These are phyloP conservation scores for Penicillium sp. DNA, from an alignment of 2,329 filamentous ascomycete species.

Conservation along the genomic window DNA sequence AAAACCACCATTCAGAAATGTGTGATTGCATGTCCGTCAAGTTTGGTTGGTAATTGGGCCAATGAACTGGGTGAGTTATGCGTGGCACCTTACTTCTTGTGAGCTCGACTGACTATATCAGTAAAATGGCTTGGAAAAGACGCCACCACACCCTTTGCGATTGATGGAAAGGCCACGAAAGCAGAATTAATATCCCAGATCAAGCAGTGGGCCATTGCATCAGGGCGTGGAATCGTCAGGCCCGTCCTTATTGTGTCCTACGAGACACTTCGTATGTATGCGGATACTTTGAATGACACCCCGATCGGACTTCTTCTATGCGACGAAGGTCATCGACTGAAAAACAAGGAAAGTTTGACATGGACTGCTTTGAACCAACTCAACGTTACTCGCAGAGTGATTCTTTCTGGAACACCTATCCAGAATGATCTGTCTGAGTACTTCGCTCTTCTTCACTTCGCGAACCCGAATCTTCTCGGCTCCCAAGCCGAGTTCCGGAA, in stretches of 20 bases:
- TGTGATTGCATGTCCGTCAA: slow-evolving; percentile 94
- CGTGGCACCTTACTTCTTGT: not conserved
- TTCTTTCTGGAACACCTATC: slow-evolving; percentile 93
- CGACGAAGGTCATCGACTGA: slow-evolving; percentile 93
- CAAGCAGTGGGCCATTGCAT: slow-evolving; percentile 90
- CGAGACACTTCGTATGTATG: slow-evolving; percentile 87
- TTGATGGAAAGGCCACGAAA: slow-evolving; percentile 94
- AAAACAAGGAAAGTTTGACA: slow-evolving; percentile 94
- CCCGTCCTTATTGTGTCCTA: slow-evolving; percentile 98
- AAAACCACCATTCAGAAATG: slow-evolving; percentile 93
- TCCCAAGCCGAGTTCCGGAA: slow-evolving; percentile 90
- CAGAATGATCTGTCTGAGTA: slow-evolving; percentile 99
- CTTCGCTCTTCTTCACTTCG: slow-evolving; percentile 92
- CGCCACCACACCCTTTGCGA: slow-evolving; percentile 87
- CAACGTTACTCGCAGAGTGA: slow-evolving; percentile 87
- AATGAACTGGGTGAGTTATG: slow-evolving; percentile 66
- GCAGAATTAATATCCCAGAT: slow-evolving; percentile 87
- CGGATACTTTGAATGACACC: slow-evolving; percentile 83
- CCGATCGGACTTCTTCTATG: slow-evolving; percentile 91
- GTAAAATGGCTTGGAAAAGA: slow-evolving; percentile 94
- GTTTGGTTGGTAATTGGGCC: slow-evolving; percentile 95
- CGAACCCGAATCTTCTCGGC: slow-evolving; percentile 88
- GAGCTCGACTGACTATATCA: slow-evolving; percentile 19
- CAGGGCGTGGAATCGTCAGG: slow-evolving; percentile 81
- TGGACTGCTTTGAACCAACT: slow-evolving; percentile 87